Evolutionary conservation across 2,329 filamentous ascomycete genomes (phyloP).

Genomic region (Grosmannia clavigera): DNA sequence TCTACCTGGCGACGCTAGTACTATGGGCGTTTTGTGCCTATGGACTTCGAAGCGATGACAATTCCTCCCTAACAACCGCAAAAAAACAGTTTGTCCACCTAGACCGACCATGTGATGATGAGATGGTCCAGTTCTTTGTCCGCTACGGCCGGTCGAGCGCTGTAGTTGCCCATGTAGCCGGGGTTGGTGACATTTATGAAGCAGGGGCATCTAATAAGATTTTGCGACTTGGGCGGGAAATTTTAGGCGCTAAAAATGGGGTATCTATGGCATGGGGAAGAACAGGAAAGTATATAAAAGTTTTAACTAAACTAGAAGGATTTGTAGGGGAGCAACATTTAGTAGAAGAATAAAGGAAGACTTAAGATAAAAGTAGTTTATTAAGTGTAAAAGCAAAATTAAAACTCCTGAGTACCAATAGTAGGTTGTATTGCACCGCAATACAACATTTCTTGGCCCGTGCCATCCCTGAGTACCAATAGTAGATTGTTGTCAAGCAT

Average conservation of each 20-base stretch:
- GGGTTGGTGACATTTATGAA: conserved; percentile 1
- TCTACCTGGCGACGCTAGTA: conserved; percentile 25
- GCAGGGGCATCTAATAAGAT: neutral
- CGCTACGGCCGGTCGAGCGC: neutral
- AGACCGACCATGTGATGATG: conserved; percentile 2
- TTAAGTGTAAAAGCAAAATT: too few relatives aligned
- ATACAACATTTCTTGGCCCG: too few relatives aligned
- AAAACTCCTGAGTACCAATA: too few relatives aligned
- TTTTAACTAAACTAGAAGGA: neutral
- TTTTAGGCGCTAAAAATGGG: neutral
- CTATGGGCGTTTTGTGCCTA: conserved; percentile 26
- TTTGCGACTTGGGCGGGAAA: neutral
- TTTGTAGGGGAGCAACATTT: too few relatives aligned
- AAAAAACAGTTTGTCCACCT: neutral
- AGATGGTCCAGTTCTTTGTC: conserved; percentile 4
- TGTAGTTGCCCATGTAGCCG: neutral
- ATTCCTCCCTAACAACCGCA: neutral
- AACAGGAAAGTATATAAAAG: neutral
- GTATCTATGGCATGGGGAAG: neutral
- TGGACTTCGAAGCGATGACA: neutral
- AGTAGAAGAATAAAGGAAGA: too few relatives aligned
- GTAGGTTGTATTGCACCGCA: too few relatives aligned
- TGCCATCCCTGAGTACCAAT: too few relatives aligned
- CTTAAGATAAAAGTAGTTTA: too few relatives aligned
- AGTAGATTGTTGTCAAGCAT: too few relatives aligned